Evolutionary conservation across 2,329 filamentous ascomycete species (phyloP).

Genomic region (Arthrobotrys megalospora): DNA sequence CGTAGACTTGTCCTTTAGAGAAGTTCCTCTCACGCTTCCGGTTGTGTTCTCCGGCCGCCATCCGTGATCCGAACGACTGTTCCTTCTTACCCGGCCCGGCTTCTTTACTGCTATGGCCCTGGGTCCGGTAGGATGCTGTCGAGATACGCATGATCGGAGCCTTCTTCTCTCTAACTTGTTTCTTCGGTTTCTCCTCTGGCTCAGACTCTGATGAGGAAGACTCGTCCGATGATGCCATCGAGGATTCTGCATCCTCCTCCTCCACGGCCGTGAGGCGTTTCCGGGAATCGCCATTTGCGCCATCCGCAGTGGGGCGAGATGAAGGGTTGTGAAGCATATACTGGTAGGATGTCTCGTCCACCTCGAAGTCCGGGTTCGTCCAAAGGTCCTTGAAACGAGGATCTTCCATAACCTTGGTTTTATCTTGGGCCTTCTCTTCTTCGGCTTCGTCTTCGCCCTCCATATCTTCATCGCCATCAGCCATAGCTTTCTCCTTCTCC

Average conservation of each 20-base stretch:
- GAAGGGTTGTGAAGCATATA: constrained; percentile 92
- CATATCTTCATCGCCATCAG: constrained; percentile 71
- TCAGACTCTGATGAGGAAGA: constrained; percentile 65
- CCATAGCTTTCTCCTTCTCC: constrained; percentile 72
- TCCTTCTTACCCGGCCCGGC: constrained; percentile 67
- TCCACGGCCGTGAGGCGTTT: constrained; percentile 71
- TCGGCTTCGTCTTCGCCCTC: constrained; percentile 68
- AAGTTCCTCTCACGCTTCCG: constrained; percentile 52
- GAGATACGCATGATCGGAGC: constrained; percentile 76
- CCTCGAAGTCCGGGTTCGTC: constrained; percentile 90
- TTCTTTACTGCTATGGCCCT: constrained; percentile 65
- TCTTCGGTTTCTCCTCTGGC: constrained; percentile 65
- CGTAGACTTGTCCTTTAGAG: constrained; percentile 67
- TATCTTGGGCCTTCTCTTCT: constrained; percentile 69
- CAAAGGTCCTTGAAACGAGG: constrained; percentile 90
- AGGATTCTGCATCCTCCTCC: constrained; percentile 70
- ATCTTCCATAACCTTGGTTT: constrained; percentile 78
- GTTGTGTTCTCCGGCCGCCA: constrained; percentile 65
- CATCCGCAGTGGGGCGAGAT: constrained; percentile 70
- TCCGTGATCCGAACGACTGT: constrained; percentile 70
- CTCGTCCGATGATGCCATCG: constrained; percentile 63
- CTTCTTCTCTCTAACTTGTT: constrained; percentile 57
- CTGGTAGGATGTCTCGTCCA: constrained; percentile 90
- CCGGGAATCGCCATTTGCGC: constrained; percentile 66
- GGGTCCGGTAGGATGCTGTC: constrained; percentile 75